Base-by-base conservation (phyloP, 1,284 basidiomycete genomes). In the Boletus subluridellus region DNA sequence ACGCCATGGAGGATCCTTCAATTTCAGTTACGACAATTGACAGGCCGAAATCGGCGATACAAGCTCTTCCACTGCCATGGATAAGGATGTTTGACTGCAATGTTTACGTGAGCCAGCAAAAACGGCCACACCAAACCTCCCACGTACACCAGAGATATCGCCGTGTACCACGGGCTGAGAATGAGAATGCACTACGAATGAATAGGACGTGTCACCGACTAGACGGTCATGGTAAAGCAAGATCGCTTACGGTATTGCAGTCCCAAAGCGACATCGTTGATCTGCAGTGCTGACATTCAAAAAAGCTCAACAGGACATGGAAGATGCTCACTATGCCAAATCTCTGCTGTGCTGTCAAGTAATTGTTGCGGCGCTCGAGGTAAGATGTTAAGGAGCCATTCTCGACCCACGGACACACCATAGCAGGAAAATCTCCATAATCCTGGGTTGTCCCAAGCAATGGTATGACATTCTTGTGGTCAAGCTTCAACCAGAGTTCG, bases 131-230 rank as follows among this genome's bases (percentile, higher is more conserved):
- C 1, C 0, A 32, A 34, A 38, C 7, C 0, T 5, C 6, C 11
- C 8, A 37, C 71, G 26, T 55, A 73, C 71, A 4, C 70, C 70
- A 41, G 70, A 72, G 6, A 70, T 67, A 42, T 72, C 69, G 1
- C 70, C 70, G 1, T 71, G 70, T 5, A 69, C 55, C 38, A 73
- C 50, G 15, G 30, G 41, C 2, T 52, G 49, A 0, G 60, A 66
- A 55, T 70, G 69, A 21, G 21, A 21, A 21, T 21, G 21, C 30
- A 73, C 69, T 70, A 15, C 7, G 21, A 47, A 47, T 2, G 34
- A 26, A 34, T 30, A 26, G 8, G 24, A 39, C 4, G 3, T 17
- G 4, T 59, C 15, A 54, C 3, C 0, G 21, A 32, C 15, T 24
- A 39, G 41, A 39, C 2, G 28, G 2, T 0, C 3, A 14, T 28